Evolutionary conservation across 1,284 basidiomycete species (phyloP).

Genomic region (Cutaneotrichosporon sp.): DNA sequence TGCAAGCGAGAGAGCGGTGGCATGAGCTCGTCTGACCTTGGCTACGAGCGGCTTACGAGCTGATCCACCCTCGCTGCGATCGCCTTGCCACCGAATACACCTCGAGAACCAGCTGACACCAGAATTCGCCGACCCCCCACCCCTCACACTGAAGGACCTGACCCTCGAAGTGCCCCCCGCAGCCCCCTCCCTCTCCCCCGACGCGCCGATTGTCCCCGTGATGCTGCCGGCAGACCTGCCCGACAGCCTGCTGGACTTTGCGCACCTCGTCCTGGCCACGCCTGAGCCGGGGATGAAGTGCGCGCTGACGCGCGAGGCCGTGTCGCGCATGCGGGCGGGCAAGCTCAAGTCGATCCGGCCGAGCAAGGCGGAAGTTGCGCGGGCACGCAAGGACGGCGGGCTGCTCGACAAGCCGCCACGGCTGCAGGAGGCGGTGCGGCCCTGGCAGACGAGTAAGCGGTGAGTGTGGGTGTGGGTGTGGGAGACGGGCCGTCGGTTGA

Average conservation of each 20-base stretch:
- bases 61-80: too few relatives aligned
- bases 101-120: constrained; percentile 14
- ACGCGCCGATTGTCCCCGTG: constrained; percentile 2
- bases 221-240: constrained; percentile 36
- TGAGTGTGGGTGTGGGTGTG: constrained; percentile 17
- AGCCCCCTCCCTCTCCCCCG: constrained; percentile 19
- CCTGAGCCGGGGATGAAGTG: constrained; percentile 51
- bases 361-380: constrained; percentile 34
- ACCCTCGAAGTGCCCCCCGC: constrained; percentile 17
- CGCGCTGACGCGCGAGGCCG: constrained; percentile 45
- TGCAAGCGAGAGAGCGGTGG: too few relatives aligned
- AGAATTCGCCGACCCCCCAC: constrained; percentile 73
- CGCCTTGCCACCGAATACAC: too few relatives aligned
- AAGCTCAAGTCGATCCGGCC: constrained; percentile 43
- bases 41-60: too few relatives aligned
- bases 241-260: constrained; percentile 48
- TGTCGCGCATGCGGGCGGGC: constrained; percentile 39
- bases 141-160: constrained; percentile 39
- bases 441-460: constrained; percentile 54
- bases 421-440: constrained; percentile 65
- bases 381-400: constrained; percentile 32
- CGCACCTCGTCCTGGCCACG: constrained; percentile 52
- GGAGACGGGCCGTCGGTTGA: too few relatives aligned
- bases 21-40: too few relatives aligned
- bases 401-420: constrained; percentile 68